Evolutionary conservation across 768 basidiomycete genomes (phyloP).

Genomic region (Gelatoporia subvermispora): DNA sequence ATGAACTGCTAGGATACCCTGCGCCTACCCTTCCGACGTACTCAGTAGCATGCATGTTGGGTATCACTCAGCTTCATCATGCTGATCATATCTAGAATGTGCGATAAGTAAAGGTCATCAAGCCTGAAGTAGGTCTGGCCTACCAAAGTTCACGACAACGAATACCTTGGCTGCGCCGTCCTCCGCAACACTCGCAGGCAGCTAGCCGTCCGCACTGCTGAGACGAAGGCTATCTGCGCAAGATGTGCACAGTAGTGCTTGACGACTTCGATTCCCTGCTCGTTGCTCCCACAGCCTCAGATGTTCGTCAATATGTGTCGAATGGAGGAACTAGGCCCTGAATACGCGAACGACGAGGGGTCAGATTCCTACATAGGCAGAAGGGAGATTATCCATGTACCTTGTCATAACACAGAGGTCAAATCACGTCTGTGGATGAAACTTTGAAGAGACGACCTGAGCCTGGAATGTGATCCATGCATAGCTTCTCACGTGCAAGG

Average conservation of each 20-base stretch:
- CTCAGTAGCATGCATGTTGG: constrained; percentile 92
- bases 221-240: constrained; percentile 70
- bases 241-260: constrained; percentile 96
- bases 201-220: constrained; percentile 84
- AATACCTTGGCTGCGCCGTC: constrained; percentile 94
- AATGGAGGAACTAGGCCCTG: constrained; percentile 91
- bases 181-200: constrained; percentile 88
- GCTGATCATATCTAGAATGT: constrained; percentile 93
- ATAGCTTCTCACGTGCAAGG: constrained; percentile 88
- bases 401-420: constrained; percentile 87
- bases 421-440: constrained; percentile 96
- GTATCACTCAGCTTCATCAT: constrained; percentile 86
- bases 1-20: constrained; percentile 84
- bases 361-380: not conserved
- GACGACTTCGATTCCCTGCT: constrained; percentile 92
- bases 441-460: constrained; percentile 93
- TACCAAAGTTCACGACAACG: constrained; percentile 97
- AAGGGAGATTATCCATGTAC: constrained; percentile 39
- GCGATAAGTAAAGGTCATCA: not conserved
- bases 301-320: constrained; percentile 92
- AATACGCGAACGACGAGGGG: not conserved
- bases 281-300: constrained; percentile 99
- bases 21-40: constrained; percentile 83
- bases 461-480: constrained; percentile 88
- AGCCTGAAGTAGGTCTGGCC: constrained; percentile 25